Base-by-base conservation (phyloP, 139 green algal genomes). In the Zygnema circumcarinatum region DNA sequence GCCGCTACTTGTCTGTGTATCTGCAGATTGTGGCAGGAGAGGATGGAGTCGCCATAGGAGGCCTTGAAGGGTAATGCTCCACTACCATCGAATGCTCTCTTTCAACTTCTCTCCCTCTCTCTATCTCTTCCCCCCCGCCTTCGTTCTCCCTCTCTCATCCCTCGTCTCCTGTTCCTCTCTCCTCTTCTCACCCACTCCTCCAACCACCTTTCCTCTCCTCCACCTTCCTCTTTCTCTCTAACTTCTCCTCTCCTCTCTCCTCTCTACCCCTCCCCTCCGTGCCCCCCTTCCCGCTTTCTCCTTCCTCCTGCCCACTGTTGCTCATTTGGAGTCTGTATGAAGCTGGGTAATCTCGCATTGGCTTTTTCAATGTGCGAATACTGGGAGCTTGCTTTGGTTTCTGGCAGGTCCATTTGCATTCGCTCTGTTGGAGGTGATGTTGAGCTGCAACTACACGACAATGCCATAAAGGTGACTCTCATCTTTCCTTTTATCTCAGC, bases 241-340 rank as follows among this genome's bases (percentile, higher is more conserved):
- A 25, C 69, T 20, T 78, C 35, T 78, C 36, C 35, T 41, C 69
- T 52, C 69, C 35, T 78, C 69, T 78, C 35, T 78, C 36, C 35
- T 20, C 69, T 52, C 69, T 25, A 39, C 35, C 16, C 69, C 36
- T 41, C 54, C 54, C 54, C 54, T 72, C 29, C 54, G 25, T 72
- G 25, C 54, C 54, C 54, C 54, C 54, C 54, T 72, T 29, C 54
- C 54, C 29, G 25, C 54, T 72, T 72, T 72, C 54, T 72, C 54
- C 54, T 72, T 72, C 54, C 54, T 72, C 54, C 54, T 72, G n/a
- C n/a, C n/a, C n/a, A n/a, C n/a, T n/a, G n/a, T n/a, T n/a, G n/a
- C n/a, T n/a, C n/a, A n/a, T n/a, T n/a, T n/a, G n/a, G n/a, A n/a
- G n/a, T n/a, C n/a, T n/a, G n/a, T n/a, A n/a, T n/a, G n/a, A n/a